phyloP scores from a whole-genome alignment of 495 filamentous ascomycete genomes.

The Hypoxylon intermedium region DNA sequence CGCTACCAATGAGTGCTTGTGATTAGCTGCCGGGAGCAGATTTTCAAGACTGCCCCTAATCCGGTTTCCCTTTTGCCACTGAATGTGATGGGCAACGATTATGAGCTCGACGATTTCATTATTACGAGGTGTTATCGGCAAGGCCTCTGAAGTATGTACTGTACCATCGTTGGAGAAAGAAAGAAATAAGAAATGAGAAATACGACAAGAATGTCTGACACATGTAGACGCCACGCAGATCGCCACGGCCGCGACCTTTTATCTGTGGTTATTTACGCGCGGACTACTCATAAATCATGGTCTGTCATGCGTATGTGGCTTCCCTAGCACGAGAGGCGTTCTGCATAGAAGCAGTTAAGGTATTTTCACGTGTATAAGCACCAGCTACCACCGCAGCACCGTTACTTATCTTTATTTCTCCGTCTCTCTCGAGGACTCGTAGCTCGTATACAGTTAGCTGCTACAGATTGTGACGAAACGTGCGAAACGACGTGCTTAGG shows the following conservation, averaged over 20 bases:
- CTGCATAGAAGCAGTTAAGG: too few species aligned
- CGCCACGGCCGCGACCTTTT: too few species aligned
- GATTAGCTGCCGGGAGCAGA: not conserved
- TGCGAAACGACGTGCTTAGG: not conserved
- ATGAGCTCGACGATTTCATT: too few species aligned
- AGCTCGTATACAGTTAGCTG: not conserved
- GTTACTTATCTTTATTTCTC: conserved; percentile 12
- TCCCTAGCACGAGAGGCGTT: too few species aligned
- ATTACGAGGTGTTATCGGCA: not conserved
- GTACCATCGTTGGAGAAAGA: not conserved
- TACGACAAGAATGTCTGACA: not conserved
- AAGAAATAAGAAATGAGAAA: too few species aligned
- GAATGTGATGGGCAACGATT: too few species aligned
- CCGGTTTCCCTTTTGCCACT: not conserved
- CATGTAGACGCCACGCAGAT: not conserved
- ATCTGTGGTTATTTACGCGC: too few species aligned
- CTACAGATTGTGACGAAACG: conserved; percentile 16
- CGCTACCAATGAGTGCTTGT: not conserved
- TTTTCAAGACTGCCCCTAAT: not conserved
- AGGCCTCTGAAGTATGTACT: not conserved
- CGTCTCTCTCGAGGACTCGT: conserved; percentile 18
- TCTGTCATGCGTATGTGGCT: too few species aligned
- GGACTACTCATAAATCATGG: too few species aligned
- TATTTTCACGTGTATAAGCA: not conserved
- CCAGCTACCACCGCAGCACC: too few species aligned